Base-by-base conservation (phyloP, 495 filamentous ascomycete genomes). In the Cetradonia linearis region DNA sequence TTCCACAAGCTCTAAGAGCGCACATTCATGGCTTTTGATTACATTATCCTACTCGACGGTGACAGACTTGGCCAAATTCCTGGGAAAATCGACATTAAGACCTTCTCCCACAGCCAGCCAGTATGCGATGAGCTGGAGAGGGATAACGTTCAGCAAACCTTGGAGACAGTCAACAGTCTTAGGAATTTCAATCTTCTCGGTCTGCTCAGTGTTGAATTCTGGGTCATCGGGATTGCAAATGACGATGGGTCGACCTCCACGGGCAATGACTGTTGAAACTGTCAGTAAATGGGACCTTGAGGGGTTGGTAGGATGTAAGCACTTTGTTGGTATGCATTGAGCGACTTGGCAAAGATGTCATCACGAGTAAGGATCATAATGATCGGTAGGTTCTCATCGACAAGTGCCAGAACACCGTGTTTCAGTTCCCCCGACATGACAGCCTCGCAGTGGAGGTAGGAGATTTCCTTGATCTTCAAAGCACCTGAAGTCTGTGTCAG, bases 341-440 rank as follows among this genome's bases (percentile, higher is more conserved):
- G 77, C 13, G 92, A 96, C 76, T 98, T 98, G 71, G 84, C 84
- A 76, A 97, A 98, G 69, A 98, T 84, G 62, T 89, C 81, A 72
- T 98, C 93, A 55, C 94, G 86, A 28, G 93, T 98, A 37, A 98
- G 78, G 66, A 98, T 96, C 93, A 98, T 98, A 77, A 98, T 95
- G 72, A 98, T 98, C 59, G 93, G 93, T 33, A 98, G 81, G 72
- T 95, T 90, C 80, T 97, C 93, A 69, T 98, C 93, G 48, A 98
- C 93, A 61, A 98, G 81, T 50, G 93, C 93, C 69, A 98, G 78
- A 58, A 98, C 93, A 77, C 93, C 93, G 72, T 98, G 93, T 78
- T 98, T 98, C 64, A 98, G 76, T 76, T 98, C 93, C 70, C 93
- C 93, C 61, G 93, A 97, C 93, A 98, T 98, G 73, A 98, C 93